Evolutionary conservation across 2,329 filamentous ascomycete genomes (phyloP), one percentile per base, ranked within the genome.

Genomic region (Monilinia polystroma): DNA sequence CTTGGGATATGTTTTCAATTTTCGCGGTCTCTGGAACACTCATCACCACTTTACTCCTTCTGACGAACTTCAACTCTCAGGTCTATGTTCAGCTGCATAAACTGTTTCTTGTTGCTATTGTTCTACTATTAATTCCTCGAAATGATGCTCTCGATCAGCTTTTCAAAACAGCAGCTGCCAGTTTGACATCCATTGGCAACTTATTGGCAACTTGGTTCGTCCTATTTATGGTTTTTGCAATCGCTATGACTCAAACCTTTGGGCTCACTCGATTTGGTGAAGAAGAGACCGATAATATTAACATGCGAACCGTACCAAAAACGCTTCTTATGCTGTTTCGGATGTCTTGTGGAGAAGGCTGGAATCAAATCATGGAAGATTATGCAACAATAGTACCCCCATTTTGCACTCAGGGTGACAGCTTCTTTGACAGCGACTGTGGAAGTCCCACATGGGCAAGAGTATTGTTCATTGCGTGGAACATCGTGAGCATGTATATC

Each of bases 401-500:
- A 0, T 85, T 91, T 63, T 99, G 95, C 78, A 92, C 93, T 1
- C 83, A 88, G 26, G 84, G 84, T 47, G 75, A 80, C 0, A 84
- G 84, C 51, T 97, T 97, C 78, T 94, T 93, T 74, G 81, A 91
- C 53, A 95, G 92, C 73, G 96, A 99, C 79, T 99, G 95, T 75
- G 95, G 95, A 67, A 97, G 94, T 79, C 85, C 88, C 62, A 85
- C 87, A 51, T 99, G 95, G 93, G 93, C 95, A 10, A 85, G 93
- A 63, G 87, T 88, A 45, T 82, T 99, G 12, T 99, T 99, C 81
- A 93, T 98, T 67, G 87, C 90, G 5, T 99, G 95, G 95, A 99
- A 99, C 81, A 94, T 99, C 74, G 85, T 99, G 79, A 98, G 94
- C 90, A 99, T 99, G 95, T 99, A 99, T 80, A 96, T 99, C 75